phyloP scores from a whole-genome alignment of 2,329 filamentous ascomycete genomes.

The Cercospora sojina region DNA sequence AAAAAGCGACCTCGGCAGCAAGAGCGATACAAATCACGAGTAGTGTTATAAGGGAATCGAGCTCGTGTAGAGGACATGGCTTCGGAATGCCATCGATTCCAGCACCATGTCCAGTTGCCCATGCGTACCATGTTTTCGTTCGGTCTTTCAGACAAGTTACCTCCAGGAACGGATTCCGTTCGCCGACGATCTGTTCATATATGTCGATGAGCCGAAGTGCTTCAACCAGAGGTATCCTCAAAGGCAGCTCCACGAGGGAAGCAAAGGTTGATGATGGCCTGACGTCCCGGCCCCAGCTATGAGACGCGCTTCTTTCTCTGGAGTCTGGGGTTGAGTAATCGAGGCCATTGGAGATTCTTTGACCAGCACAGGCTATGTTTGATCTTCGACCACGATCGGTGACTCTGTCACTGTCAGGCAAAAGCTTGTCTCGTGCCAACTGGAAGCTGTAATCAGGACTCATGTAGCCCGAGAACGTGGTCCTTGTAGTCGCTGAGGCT shows the following conservation, averaged over 20 bases:
- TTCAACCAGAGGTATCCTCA: neutral
- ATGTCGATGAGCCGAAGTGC: neutral
- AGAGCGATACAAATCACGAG: neutral
- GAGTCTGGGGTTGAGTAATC: neutral
- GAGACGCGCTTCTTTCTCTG: neutral
- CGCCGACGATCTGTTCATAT: neutral
- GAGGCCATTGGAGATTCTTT: neutral
- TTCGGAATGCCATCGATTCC: neutral
- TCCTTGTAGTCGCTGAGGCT: neutral
- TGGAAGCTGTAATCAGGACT: constrained; percentile 1
- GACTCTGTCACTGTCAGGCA: neutral
- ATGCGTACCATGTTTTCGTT: neutral
- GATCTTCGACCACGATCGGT: neutral
- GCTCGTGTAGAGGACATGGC: neutral
- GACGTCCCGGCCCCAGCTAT: neutral
- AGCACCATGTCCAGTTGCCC: neutral
- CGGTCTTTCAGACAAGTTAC: neutral
- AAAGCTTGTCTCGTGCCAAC: neutral
- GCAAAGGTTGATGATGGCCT: neutral
- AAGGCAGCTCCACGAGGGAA: neutral
- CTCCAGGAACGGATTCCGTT: neutral
- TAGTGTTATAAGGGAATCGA: neutral
- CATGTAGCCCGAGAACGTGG: neutral
- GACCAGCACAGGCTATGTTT: neutral
- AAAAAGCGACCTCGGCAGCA: neutral